A percentile compares a stretch with the other conserved stretches of the same genome.
Conservation (phyloP, 225 moss, liverwort and hornwort genomes). For the Physcomitrium patens region DNA sequence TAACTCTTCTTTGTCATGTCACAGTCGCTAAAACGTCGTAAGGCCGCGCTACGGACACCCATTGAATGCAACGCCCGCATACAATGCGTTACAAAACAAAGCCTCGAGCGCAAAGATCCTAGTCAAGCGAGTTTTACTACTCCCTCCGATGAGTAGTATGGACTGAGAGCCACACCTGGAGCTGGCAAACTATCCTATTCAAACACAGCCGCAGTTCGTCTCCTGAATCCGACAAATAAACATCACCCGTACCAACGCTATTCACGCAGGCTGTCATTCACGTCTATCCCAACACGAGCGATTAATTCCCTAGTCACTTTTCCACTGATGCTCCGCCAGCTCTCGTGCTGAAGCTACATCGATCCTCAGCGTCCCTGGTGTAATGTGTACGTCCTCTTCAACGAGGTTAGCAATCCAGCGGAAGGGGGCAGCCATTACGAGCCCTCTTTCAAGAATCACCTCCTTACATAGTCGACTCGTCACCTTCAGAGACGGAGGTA, state of each 20-base stretch:
- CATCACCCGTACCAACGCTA: too few species aligned
- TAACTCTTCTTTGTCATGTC: conserved; percentile 18
- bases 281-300: conserved; percentile 9
- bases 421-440: too few species aligned
- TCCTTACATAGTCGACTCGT: too few species aligned
- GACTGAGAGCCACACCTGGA: too few species aligned
- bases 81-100: conserved; percentile 22
- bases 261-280: neutral
- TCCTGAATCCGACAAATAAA: too few species aligned
- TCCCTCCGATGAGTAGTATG: neutral
- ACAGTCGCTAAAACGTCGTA: conserved; percentile 18
- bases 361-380: too few species aligned
- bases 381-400: too few species aligned
- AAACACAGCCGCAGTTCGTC: neutral
- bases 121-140: conserved; percentile 7
- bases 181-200: neutral
- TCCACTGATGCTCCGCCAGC: too few species aligned
- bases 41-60: neutral
- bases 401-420: too few species aligned
- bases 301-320: neutral
- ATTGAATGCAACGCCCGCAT: conserved; percentile 23
- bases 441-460: too few species aligned
- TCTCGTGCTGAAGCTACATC: too few species aligned
- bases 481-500: too few species aligned
- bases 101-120: conserved; percentile 23